Conservation (phyloP, 2,329 filamentous ascomycete species). For the Pestalotiopsis sp. region DNA sequence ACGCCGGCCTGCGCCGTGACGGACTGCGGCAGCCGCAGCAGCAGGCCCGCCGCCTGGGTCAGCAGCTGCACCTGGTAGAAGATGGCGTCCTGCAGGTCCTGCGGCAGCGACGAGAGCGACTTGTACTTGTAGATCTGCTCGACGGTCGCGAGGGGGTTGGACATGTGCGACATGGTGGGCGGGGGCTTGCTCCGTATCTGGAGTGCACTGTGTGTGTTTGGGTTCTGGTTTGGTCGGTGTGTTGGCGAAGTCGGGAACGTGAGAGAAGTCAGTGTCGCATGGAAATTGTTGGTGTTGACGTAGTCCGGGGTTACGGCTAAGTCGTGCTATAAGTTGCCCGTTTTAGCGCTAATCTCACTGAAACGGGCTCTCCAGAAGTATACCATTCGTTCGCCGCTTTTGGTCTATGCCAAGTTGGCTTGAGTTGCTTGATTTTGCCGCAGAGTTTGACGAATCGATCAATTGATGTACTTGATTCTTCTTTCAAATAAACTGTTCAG, state of each 20-base stretch:
- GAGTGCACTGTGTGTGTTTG: background rate
- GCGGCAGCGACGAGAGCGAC: conserved; percentile 60
- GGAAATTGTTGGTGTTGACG: conserved; percentile 1
- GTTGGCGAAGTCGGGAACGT: background rate
- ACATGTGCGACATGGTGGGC: conserved; percentile 60
- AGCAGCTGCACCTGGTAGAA: conserved; percentile 73
- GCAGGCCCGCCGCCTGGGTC: conserved; percentile 77
- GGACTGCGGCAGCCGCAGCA: conserved; percentile 83
- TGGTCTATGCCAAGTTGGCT: too few relatives aligned
- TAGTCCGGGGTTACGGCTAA: background rate
- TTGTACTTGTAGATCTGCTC: conserved; percentile 65
- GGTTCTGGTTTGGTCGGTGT: background rate
- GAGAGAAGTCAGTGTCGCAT: background rate
- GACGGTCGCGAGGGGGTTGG: conserved; percentile 73
- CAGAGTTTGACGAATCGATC: too few relatives aligned
- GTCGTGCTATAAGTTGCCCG: background rate
- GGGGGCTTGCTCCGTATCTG: background rate
- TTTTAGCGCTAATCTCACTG: background rate
- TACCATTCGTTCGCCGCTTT: too few relatives aligned
- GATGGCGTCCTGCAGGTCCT: conserved; percentile 71
- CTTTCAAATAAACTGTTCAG: too few relatives aligned
- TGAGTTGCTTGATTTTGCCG: too few relatives aligned
- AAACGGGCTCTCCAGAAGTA: too few relatives aligned
- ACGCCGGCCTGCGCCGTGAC: conserved; percentile 85
- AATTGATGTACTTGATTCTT: too few relatives aligned